phyloP scores from a whole-genome alignment of 2,329 filamentous ascomycete species.

The Teratosphaeria nubilosa region DNA sequence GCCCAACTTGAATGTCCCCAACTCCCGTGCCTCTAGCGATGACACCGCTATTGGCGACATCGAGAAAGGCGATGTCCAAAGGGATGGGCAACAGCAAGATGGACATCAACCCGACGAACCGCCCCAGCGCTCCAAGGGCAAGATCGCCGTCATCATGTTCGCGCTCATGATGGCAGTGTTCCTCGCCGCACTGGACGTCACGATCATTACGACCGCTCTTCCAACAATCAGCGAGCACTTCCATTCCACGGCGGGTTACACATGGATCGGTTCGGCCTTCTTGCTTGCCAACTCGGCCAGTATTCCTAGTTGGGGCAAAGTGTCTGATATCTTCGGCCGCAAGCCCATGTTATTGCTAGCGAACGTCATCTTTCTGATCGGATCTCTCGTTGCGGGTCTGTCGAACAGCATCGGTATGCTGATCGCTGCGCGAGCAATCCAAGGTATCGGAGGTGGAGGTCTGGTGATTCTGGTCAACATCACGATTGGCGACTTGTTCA shows the following conservation, averaged over 20 bases:
- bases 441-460: slow-evolving; percentile 55
- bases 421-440: slow-evolving; percentile 50
- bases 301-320: slow-evolving; percentile 51
- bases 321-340: slow-evolving; percentile 57
- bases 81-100: background rate
- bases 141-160: slow-evolving; percentile 41
- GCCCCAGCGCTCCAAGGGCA: slow-evolving; percentile 22
- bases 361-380: slow-evolving; percentile 52
- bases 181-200: slow-evolving; percentile 52
- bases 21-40: background rate
- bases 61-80: slow-evolving; percentile 7
- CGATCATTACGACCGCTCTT: slow-evolving; percentile 52
- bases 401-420: slow-evolving; percentile 52
- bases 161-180: slow-evolving; percentile 45
- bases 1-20: background rate
- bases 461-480: slow-evolving; percentile 56
- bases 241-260: slow-evolving; percentile 40
- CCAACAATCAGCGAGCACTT: slow-evolving; percentile 50
- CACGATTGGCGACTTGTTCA: slow-evolving; percentile 54
- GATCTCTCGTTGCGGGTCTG: slow-evolving; percentile 50
- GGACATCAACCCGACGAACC: slow-evolving; percentile 2
- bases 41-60: slow-evolving; percentile 2
- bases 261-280: slow-evolving; percentile 45
- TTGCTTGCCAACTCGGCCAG: slow-evolving; percentile 39
- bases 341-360: slow-evolving; percentile 52